A percentile compares a stretch with the other conserved stretches of the same genome.
Evolutionary conservation across 1,284 basidiomycete genomes (phyloP).

Genomic region (Cryptococcus depauperatus): DNA sequence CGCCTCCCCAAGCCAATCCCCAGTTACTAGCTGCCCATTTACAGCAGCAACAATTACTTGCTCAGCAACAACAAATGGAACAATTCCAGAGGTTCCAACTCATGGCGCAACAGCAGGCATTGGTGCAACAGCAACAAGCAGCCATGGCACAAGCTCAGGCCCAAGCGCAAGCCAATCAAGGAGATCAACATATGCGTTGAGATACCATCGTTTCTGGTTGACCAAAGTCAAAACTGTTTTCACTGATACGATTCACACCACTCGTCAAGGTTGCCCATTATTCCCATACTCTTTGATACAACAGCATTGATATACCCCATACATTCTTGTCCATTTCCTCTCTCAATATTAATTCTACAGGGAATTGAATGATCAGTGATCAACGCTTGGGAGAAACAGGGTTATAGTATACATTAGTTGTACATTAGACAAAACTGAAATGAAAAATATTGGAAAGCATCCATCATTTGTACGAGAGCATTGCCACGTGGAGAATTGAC

Average conservation of each 20-base stretch:
- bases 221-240: too few species aligned
- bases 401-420: not conserved
- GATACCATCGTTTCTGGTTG: too few species aligned
- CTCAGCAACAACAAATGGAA: slow-evolving; percentile 37
- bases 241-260: too few species aligned
- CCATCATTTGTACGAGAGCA: too few species aligned
- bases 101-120: slow-evolving; percentile 33
- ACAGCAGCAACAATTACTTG: slow-evolving; percentile 27
- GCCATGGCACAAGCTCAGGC: slow-evolving; percentile 13
- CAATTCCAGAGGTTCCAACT: slow-evolving; percentile 35
- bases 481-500: too few species aligned
- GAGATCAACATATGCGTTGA: too few species aligned
- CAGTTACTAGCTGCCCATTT: slow-evolving; percentile 25
- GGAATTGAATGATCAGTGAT: too few species aligned
- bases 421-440: slow-evolving; percentile 2
- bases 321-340: not conserved
- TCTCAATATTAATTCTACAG: too few species aligned
- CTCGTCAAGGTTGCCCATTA: too few species aligned
- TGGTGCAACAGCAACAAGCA: slow-evolving; percentile 15
- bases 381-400: not conserved
- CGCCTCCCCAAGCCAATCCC: slow-evolving; percentile 22
- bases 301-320: not conserved
- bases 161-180: slow-evolving; percentile 9
- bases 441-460: not conserved
- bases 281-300: not conserved